Base-by-base conservation (phyloP, 148 eudicot species). In the Camellia japonica region DNA sequence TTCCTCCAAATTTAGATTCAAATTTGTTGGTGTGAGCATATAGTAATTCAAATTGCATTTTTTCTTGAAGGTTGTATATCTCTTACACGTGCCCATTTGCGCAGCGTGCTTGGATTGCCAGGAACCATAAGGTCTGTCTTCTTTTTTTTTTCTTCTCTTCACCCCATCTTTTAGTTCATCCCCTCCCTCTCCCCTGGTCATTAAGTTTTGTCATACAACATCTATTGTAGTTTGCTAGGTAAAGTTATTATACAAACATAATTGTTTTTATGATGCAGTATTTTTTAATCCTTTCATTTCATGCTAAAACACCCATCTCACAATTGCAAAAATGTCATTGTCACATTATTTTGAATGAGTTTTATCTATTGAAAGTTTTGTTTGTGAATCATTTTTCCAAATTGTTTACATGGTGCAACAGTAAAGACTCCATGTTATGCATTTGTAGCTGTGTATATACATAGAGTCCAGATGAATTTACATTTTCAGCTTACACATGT, bases 51-150 rank as follows among this genome's bases (percentile, higher is more conserved):
- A 47, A 47, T 11, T 70, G 76, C 30, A 19, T 58, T 44, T 69
- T 20, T 46, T 52, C 13, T 72, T 72, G 60, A 49, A 93, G 97
- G 91, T 81, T 93, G 84, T 93, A 90, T 74, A 85, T 74, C 43
- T 58, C 80, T 78, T 88, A 90, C 68, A 11, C 14, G 18, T 93
- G 97, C 82, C 97, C 94, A 7, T 91, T n/a, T 79, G 93, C 93
- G 10, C 97, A 90, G 81, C 91, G 94, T 67, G 92, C 72, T 16
- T 93, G 97, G 97, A 88, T 91, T 63, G 84, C 86, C 71, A 81
- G 91, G 52, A 92, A 90, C 85, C 87, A 84, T 68, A 92, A 92
- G 93, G 96, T 90, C 15, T 5, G 68, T 14, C 38, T 30, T 43
- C n/a, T 16, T 4, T 46, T 6, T 14, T 30, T 43, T 23, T 16